Base-by-base conservation (phyloP, 257 asterid genomes). In the Nemophila menziesii region DNA sequence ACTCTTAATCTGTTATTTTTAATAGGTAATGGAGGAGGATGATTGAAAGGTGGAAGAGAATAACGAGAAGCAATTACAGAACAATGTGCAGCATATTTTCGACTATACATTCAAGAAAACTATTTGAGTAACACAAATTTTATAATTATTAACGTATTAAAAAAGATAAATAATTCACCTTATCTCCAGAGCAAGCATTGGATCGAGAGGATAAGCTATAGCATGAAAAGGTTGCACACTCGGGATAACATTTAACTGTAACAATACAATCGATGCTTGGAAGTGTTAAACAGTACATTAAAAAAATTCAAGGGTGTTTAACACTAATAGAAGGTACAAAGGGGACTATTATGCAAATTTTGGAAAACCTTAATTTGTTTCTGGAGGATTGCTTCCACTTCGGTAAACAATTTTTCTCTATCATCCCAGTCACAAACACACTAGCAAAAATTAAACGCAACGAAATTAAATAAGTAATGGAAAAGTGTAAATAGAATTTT, bases 211-310 rank as follows among this genome's bases (percentile, higher is more conserved):
- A 68, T 85, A 90, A 11, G 99, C 99, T 55, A 90, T 85, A 19
- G 99, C 99, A 73, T 90, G 99, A 68, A 90, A 90, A 51, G 99
- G 99, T 61, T 85, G 99, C 70, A 90, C 99, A 46, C 99, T 90
- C 16, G 99, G 99, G 58, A 90, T 77, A 58, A 90, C 71, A 29
- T 93, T 79, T 86, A 75, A 77, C 99, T 90, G 49, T 49, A 52
- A 21, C 18, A 34, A 43, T 53, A 41, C 46, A 48, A 49, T 39
- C n/a, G 42, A 16, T 34, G 33, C 42, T 52, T 29, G 51, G 44
- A 11, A 19, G 19, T 20, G 20, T n/a, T 20, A 26, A 16, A 7
- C 12, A 53, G 21, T 38, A 16, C 5, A 48, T 33, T 46, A 42
- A 41, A 49, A 18, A 34, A 38, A 21, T 27, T 19, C 43, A 26